These are phyloP conservation scores for Sanghuangporus sanghuang DNA, from an alignment of 1,284 basidiomycete genomes.

Conservation along the genomic window DNA sequence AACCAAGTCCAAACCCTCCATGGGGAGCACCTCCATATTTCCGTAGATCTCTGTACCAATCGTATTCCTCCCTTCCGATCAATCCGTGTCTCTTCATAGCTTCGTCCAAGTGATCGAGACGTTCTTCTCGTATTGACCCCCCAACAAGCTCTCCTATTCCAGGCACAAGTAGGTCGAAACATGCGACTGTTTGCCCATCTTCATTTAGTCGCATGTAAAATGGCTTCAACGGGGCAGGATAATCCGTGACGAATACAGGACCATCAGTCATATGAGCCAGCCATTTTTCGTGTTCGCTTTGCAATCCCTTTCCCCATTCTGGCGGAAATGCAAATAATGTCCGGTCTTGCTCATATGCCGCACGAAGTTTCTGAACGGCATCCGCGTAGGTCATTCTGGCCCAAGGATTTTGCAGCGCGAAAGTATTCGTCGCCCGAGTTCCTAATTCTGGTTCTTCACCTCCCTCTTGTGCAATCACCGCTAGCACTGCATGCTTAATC, in stretches of 20 bases:
- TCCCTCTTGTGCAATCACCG: slow-evolving; percentile 32
- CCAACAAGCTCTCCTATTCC: slow-evolving; percentile 87
- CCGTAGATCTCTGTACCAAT: slow-evolving; percentile 85
- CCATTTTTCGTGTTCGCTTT: slow-evolving; percentile 92
- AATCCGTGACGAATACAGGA: slow-evolving; percentile 91
- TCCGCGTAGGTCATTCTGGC: slow-evolving; percentile 77
- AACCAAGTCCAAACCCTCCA: slow-evolving; percentile 91
- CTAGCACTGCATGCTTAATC: slow-evolving; percentile 42
- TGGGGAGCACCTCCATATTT: slow-evolving; percentile 81
- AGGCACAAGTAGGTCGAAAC: slow-evolving; percentile 93
- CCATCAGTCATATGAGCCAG: slow-evolving; percentile 67
- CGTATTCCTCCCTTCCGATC: slow-evolving; percentile 53
- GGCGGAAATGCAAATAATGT: slow-evolving; percentile 52
- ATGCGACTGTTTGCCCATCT: slow-evolving; percentile 64
- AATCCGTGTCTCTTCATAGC: slow-evolving; percentile 46
- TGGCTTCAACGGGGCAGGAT: slow-evolving; percentile 80
- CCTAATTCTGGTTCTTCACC: slow-evolving; percentile 27
- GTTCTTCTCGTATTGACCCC: slow-evolving; percentile 87
- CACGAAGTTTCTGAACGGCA: slow-evolving; percentile 60
- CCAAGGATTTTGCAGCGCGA: slow-evolving; percentile 43
- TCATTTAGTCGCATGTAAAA: slow-evolving; percentile 90
- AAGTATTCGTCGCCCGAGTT: slow-evolving; percentile 30
- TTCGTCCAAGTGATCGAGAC: slow-evolving; percentile 48
- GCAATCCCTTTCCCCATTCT: slow-evolving; percentile 66
- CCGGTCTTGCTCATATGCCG: slow-evolving; percentile 25